Evolutionary conservation across 228 moss, liverwort and hornwort genomes (phyloP), one percentile per base, ranked within the genome.

Genomic region (Sphagnum fallax): DNA sequence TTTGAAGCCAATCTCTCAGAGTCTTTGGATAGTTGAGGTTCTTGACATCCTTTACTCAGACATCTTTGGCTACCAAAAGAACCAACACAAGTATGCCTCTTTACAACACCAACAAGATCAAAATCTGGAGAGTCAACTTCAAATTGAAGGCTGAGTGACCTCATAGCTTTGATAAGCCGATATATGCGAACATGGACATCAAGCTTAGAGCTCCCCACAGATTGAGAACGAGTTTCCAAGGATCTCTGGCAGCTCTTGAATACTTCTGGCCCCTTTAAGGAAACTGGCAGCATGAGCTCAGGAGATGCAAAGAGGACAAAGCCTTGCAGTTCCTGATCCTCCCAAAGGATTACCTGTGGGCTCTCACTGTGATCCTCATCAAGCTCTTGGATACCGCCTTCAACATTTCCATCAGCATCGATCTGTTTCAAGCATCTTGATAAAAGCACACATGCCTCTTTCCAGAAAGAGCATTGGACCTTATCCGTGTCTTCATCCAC

Each of bases 121-220:
- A 82, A 75, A 57, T 86, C 86, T 51, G 72, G 71, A 64, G 76
- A 78, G 59, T 82, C 82, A 73, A 78, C 71, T 18, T 82, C 79
- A 12, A 82, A 72, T 53, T 66, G 64, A 65, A 75, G 77, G 67
- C 76, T 78, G 10, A 86, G 78, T 61, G 72, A 74, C 59, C 51
- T 77, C 71, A 82, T 70, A 59, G 80, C 75, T 69, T 72, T 80
- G 71, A 65, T 47, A 48, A 82, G 78, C 57, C 86, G 82, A 75
- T 82, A 77, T 69, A 82, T 69, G 49, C 86, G 86, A 64, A 86
- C 61, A 64, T 71, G 69, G 73, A 77, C 75, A 6, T 78, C 80
- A 18, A 73, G 77, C 53, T 86, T 77, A 10, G 78, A 52, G 55
- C 55, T 12, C 55, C 1, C 55, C 55, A 55, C 55, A 55, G 55